Evolutionary conservation across 129 eudicot species (phyloP).

Genomic region (Cynara cardunculus): DNA sequence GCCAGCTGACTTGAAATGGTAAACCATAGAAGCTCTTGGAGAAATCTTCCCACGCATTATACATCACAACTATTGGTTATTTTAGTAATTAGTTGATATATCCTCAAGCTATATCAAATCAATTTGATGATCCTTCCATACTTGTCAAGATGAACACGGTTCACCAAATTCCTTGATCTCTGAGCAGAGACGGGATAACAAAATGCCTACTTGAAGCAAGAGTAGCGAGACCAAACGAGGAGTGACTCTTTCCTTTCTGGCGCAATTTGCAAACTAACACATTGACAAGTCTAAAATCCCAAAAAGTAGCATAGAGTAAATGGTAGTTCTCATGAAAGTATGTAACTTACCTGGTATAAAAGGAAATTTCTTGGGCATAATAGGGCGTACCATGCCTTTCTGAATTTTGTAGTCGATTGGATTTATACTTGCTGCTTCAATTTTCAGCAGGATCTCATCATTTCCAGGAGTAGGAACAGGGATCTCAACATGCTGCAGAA

Average conservation of each 20-base stretch:
- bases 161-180: background rate
- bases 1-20: background rate
- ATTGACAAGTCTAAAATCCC: background rate
- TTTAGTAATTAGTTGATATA: background rate
- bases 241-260: background rate
- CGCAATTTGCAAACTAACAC: background rate
- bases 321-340: background rate
- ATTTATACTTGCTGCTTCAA: slow-evolving; percentile 67
- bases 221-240: background rate
- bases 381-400: slow-evolving; percentile 49
- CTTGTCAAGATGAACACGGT: background rate
- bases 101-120: background rate
- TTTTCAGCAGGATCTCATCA: slow-evolving; percentile 50
- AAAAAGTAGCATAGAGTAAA: background rate
- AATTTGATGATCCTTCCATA: background rate
- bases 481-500: slow-evolving; percentile 58
- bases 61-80: background rate
- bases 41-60: background rate
- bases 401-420: slow-evolving; percentile 65
- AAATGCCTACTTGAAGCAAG: background rate
- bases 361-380: slow-evolving; percentile 56
- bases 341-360: slow-evolving; percentile 41
- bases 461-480: slow-evolving; percentile 56
- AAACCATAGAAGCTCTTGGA: background rate
- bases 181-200: background rate